Evolutionary conservation across 2,329 filamentous ascomycete species (phyloP).

Genomic region (Orbilia ellipsospora): DNA sequence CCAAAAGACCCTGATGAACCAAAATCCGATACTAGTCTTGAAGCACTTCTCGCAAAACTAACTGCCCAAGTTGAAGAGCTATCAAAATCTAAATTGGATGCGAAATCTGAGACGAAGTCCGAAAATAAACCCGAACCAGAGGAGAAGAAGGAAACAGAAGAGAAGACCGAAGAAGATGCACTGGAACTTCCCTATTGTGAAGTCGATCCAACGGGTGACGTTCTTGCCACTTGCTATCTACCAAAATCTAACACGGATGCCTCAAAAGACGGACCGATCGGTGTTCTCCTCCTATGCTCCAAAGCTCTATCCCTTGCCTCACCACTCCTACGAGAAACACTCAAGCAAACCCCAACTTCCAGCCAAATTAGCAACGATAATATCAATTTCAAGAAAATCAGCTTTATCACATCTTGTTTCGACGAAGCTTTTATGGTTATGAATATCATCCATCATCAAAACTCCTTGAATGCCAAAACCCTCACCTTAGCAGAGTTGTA

Average conservation of each 20-base stretch:
- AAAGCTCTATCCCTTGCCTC: constrained; percentile 20
- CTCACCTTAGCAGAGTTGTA: constrained; percentile 9
- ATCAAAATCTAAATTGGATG: too few relatives aligned
- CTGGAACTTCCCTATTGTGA: constrained; percentile 6
- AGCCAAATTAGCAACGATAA: background rate
- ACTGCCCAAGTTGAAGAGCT: too few relatives aligned
- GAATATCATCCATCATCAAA: constrained; percentile 29
- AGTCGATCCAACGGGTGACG: constrained; percentile 13
- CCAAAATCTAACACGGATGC: background rate
- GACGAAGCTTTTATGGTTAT: constrained; percentile 1
- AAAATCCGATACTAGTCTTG: too few relatives aligned
- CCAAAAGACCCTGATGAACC: too few relatives aligned
- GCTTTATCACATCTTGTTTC: background rate
- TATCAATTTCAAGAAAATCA: background rate
- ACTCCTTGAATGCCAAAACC: constrained; percentile 9
- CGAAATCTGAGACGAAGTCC: too few relatives aligned
- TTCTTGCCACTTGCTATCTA: constrained; percentile 12
- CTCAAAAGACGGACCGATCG: constrained; percentile 5
- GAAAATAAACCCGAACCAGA: too few relatives aligned
- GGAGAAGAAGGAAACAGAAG: background rate
- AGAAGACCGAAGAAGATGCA: constrained; percentile 1
- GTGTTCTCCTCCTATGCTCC: constrained; percentile 7
- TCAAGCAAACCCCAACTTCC: background rate
- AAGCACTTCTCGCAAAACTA: too few relatives aligned
- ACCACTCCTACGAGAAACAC: background rate